Base-by-base conservation (phyloP, 1,284 basidiomycete species). In the Ceratobasidium sp. region DNA sequence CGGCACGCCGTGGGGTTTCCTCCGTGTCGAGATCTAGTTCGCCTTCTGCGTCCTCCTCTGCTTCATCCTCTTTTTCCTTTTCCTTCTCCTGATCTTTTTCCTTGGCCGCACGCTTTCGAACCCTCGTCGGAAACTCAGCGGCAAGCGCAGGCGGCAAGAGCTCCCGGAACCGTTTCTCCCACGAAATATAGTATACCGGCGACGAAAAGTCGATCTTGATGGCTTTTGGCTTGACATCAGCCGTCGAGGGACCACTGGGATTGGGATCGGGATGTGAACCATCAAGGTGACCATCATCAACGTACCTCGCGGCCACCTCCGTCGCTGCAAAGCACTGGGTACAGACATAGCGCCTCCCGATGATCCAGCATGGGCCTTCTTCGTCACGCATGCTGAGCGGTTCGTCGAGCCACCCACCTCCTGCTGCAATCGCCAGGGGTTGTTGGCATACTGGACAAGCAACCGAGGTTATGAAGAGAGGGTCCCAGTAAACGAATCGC, bases 301-400 rank as follows among this genome's bases (percentile, higher is more conserved):
- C 68, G 46, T 71, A 71, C 68, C 56, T 71, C 24, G 68, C 68
- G 53, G 68, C 68, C 41, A 58, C 68, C 41, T 71, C 68, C 13
- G 68, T 71, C 37, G 68, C 68, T n/a, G 54, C 53, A 34, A 71
- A 71, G 31, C 68, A 71, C 29, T 71, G 68, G 7, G 68, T 71
- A 53, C 68, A 71, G 2, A 71, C 68, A 22, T 71, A 71, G 24
- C 68, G 68, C 24, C 68, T 39, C 1, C 68, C 68, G 24, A 71
- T 71, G 39, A 71, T 59, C 68, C 68, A 71, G 27, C 68, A 71
- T 5, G 68, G 68, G 41, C 68, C 68, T 14, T 71, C 68, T 27
- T 59, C 54, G 54, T 71, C 68, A 9, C 68, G 53, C 39, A 71
- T 46, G 37, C 68, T 41, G 19, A 71, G 68, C 16, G 68, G 68